Evolutionary conservation across 768 basidiomycete genomes (phyloP).

Genomic region (Leccinum barrowsii): DNA sequence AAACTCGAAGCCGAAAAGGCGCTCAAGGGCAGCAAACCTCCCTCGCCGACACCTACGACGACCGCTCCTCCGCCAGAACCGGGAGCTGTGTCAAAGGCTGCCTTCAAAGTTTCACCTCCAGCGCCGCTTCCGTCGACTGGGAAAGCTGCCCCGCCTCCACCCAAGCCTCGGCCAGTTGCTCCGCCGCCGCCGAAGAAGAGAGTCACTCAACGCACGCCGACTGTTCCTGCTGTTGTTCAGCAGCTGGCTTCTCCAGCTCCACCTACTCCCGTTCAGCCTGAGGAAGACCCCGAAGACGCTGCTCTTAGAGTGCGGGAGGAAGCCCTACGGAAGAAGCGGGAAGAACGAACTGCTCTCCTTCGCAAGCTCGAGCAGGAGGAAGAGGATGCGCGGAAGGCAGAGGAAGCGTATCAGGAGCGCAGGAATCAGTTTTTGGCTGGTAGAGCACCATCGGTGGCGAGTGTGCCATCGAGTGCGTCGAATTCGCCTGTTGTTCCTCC

Average conservation of each 20-base stretch:
- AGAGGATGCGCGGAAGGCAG: constrained; percentile 48
- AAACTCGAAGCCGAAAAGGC: constrained; percentile 75
- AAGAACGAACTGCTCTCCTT: constrained; percentile 66
- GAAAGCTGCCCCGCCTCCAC: constrained; percentile 37
- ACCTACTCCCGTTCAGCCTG: constrained; percentile 36
- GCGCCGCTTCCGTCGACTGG: constrained; percentile 30
- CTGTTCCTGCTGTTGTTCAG: constrained; percentile 25
- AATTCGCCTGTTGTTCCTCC: constrained; percentile 38
- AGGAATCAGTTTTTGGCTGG: constrained; percentile 36
- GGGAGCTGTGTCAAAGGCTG: constrained; percentile 27
- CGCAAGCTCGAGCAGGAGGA: constrained; percentile 70
- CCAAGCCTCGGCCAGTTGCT: constrained; percentile 23
- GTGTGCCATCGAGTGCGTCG: constrained; percentile 22
- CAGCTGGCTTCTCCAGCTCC: constrained; percentile 18
- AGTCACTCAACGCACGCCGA: constrained; percentile 3
- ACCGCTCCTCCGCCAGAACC: constrained; percentile 41
- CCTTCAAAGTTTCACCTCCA: neutral
- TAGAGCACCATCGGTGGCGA: constrained; percentile 32
- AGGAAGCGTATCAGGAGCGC: constrained; percentile 38
- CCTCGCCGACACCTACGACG: constrained; percentile 42
- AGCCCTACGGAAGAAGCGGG: constrained; percentile 64
- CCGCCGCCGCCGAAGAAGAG: constrained; percentile 35
- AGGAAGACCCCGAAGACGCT: constrained; percentile 77
- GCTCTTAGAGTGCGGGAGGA: constrained; percentile 66
- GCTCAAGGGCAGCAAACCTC: constrained; percentile 44